Base-by-base conservation (phyloP, 2,329 filamentous ascomycete species). In the Paecilomyces variotii region DNA sequence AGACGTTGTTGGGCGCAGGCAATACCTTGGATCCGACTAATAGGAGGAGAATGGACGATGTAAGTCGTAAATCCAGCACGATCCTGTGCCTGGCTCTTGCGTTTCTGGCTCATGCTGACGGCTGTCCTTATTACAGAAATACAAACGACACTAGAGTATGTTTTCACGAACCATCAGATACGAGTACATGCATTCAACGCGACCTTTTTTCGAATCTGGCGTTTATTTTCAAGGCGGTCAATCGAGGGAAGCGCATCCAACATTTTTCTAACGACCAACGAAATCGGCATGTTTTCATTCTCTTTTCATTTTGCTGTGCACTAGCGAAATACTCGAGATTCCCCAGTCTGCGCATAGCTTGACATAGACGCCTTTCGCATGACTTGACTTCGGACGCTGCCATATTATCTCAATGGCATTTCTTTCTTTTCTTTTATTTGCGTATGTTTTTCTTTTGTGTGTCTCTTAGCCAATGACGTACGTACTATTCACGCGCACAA, bases 11-110 rank as follows among this genome's bases (percentile, higher is more conserved):
- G 76, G 94, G 95, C 4, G 93, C 92, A 12, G 95, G 91, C 0
- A 99, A 99, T 73, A 86, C 89, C 53, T 79, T 99, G 65, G 94
- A 99, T 77, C 88, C 89, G 56, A 82, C 86, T 61, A 92, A 96
- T 70, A 78, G 88, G 70, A 83, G 90, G 67, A 86, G 89, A 70
- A 86, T 91, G 69, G 90, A 96, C 67, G 92, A 97, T 81, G 93
- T 96, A 78, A 84, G 91, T 87, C 64, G 53, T n/a, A 50, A 27
- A 52, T 24, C 14, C 24, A 52, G 24, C 25, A 54, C n/a, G 14
- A 30, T 57, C 34, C 56, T 9, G 19, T 30, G 35, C n/a, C 24
- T 25, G 24, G 3, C 28, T 28, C 27, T 34, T 28, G 34, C 14
- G 55, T 9, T 53, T 28, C 3, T 19, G 14, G 12, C 51, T 39